Percentiles rank a stretch among this genome's conserved stretches.
Evolutionary conservation across 208 protist species (phyloP).

Genomic region (Trypanosoma brucei): DNA sequence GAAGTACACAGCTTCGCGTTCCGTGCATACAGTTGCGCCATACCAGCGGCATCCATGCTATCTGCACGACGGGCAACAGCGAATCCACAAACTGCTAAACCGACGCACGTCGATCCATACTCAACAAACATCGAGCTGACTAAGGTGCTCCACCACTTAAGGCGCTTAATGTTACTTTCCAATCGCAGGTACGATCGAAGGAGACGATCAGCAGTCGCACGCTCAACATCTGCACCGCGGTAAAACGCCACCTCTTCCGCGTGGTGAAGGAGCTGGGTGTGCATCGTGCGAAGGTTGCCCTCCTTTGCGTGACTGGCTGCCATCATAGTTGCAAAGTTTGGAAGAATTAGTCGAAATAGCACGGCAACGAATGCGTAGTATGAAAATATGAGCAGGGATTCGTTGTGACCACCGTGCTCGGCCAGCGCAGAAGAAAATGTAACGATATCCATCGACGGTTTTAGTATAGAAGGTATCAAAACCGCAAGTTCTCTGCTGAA

Average conservation of each 20-base stretch:
- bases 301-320: slow-evolving; percentile 71
- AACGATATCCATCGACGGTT: slow-evolving; percentile 77
- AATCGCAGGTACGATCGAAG: slow-evolving; percentile 58
- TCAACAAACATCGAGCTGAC: slow-evolving; percentile 70
- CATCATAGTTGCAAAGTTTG: slow-evolving; percentile 70
- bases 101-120: slow-evolving; percentile 66
- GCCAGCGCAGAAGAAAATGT: slow-evolving; percentile 64
- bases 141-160: slow-evolving; percentile 62
- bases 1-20: slow-evolving; percentile 77
- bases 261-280: slow-evolving; percentile 79
- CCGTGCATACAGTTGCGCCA: slow-evolving; percentile 65
- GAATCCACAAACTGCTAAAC: slow-evolving; percentile 68
- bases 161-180: slow-evolving; percentile 62
- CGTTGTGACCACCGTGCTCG: slow-evolving; percentile 38
- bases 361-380: slow-evolving; percentile 76
- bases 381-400: slow-evolving; percentile 49
- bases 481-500: slow-evolving; percentile 74
- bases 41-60: slow-evolving; percentile 26
- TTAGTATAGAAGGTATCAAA: slow-evolving; percentile 67
- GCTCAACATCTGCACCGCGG: slow-evolving; percentile 78
- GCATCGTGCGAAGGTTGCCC: slow-evolving; percentile 68
- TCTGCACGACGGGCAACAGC: slow-evolving; percentile 35
- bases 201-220: slow-evolving; percentile 60
- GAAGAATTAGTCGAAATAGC: slow-evolving; percentile 46
- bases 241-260: slow-evolving; percentile 91